Conservation (phyloP, 2,329 filamentous ascomycete species). For the Colletotrichum neosansevieriae region DNA sequence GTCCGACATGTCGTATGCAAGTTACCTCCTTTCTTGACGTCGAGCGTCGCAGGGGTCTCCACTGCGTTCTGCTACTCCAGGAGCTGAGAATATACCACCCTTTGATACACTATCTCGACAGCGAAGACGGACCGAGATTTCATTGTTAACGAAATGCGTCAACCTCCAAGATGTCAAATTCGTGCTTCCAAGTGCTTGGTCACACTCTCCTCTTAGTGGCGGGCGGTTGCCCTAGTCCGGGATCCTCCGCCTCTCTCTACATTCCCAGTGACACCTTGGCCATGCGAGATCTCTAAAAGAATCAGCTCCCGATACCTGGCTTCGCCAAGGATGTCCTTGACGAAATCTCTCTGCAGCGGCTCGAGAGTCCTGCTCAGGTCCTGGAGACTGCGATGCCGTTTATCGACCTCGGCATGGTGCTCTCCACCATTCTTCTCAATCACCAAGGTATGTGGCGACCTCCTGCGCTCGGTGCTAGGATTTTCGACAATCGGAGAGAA, state of each 20-base stretch:
- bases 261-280: background rate
- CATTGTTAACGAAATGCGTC: background rate
- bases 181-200: background rate
- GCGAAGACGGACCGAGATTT: background rate
- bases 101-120: background rate
- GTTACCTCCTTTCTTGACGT: background rate
- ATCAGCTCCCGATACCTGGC: background rate
- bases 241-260: background rate
- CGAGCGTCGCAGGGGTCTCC: conserved; percentile 11
- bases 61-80: background rate
- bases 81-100: background rate
- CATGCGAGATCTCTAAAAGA: background rate
- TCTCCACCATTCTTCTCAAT: conserved; percentile 12
- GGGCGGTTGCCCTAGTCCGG: background rate
- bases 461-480: background rate
- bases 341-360: background rate
- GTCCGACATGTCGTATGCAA: background rate
- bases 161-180: background rate
- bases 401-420: background rate
- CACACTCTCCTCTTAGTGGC: background rate
- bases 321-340: background rate
- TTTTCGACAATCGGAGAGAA: background rate
- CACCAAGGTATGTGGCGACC: background rate
- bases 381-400: background rate
- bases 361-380: background rate